Percentiles rank a stretch among this genome's conserved stretches.
These are phyloP conservation scores for Camelina sativa DNA, from an alignment of 345 rosid species.

Conservation along the genomic window DNA sequence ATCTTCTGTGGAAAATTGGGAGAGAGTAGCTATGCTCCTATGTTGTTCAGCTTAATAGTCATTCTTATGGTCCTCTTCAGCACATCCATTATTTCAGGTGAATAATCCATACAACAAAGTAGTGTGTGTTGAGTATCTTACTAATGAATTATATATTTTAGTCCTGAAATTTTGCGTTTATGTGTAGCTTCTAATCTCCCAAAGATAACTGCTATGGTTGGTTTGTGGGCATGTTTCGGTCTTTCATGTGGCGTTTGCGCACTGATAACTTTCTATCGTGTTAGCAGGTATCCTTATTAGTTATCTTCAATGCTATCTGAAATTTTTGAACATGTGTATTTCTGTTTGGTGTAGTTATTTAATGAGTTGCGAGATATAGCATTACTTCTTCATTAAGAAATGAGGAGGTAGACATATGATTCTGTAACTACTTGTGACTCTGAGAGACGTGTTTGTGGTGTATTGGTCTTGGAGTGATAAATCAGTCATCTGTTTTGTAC, in stretches of 20 bases:
- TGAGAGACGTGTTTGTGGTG: conserved; percentile 12
- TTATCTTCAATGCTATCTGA: neutral
- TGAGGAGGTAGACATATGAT: conserved; percentile 29
- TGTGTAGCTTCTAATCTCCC: conserved; percentile 76
- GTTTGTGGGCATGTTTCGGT: conserved; percentile 80
- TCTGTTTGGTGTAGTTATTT: neutral
- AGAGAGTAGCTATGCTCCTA: conserved; percentile 73
- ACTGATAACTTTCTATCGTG: conserved; percentile 66
- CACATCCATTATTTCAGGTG: conserved; percentile 77
- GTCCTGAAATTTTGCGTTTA: conserved; percentile 37
- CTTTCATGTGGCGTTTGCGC: conserved; percentile 68
- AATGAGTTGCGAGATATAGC: neutral
- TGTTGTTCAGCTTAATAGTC: conserved; percentile 60
- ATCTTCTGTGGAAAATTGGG: conserved; percentile 58
- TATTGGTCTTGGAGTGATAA: conserved; percentile 8
- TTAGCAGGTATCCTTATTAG: conserved; percentile 68
- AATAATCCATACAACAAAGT: conserved; percentile 33
- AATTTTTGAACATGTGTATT: neutral
- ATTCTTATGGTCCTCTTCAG: conserved; percentile 60
- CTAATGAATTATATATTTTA: conserved; percentile 14
- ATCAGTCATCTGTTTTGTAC: conserved; percentile 46
- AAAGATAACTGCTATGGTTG: conserved; percentile 81
- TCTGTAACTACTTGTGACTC: conserved; percentile 20
- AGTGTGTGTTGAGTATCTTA: conserved; percentile 14
- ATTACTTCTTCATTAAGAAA: conserved; percentile 15